Evolutionary conservation across 1,139 yeast species (phyloP), one percentile per base, ranked within the genome.

Genomic region (Geotrichum restrictum): DNA sequence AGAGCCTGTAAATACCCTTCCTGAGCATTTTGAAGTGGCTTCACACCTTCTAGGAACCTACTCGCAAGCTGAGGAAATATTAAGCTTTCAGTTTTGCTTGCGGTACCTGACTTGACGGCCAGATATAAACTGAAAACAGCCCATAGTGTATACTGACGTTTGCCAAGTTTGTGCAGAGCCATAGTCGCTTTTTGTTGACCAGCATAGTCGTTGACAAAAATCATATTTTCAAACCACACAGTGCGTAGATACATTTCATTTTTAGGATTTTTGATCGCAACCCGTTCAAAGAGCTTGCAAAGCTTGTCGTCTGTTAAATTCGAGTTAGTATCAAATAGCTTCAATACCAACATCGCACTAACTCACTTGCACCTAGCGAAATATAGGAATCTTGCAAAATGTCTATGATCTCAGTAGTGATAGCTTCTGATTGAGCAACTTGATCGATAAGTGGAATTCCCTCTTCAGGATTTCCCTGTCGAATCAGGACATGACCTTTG

Each of bases 31-130:
- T 65, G 61, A 39, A 72, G 64, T 1, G 85, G 82, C 36, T 69
- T 66, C 21, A 74, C 61, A 16, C 69, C 66, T 34, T 79, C 82
- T 13, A 82, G 64, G 56, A 83, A 62, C 57, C 81, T 77, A 51
- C 72, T 60, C 0, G 87, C 93, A 45, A 87, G 70, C 56, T 74
- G 72, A 2, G 82, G 80, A 59, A 76, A 81, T 38, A 85, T 68
- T 24, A 66, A 69, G 49, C 67, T 64, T 55, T 76, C 80, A 49
- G 76, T 67, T 2, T 71, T 70, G 5, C 71, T 59, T 33, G 67
- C 64, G 46, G 62, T 62, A 7, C 51, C 49, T 3, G 47, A 42
- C 45, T 60, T 56, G 67, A 69, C 60, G 73, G 73, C 19, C 49
- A 49, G 27, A 29, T 42, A 53, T 10, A 53, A 27, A 75, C 64